Evolutionary conservation across 108 stramenopile genomes (phyloP).

Genomic region (Pseudonitzschia pungens): DNA sequence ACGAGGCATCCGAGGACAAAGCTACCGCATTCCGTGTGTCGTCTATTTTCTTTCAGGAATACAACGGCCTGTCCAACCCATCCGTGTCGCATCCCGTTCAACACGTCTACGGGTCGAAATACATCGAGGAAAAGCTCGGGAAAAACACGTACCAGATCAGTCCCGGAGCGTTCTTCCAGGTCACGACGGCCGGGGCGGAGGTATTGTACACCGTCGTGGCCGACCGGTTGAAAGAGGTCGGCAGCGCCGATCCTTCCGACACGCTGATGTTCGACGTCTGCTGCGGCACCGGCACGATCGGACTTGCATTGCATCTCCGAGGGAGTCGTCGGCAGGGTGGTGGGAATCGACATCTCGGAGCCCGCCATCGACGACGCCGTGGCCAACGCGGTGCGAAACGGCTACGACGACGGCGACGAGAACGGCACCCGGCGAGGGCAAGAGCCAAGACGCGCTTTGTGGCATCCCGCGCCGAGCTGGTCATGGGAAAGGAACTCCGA

Average conservation of each 20-base stretch:
- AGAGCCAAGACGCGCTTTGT: conserved; percentile 53
- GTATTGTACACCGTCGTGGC: conserved; percentile 80
- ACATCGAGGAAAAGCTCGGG: conserved; percentile 68
- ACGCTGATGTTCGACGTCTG: conserved; percentile 88
- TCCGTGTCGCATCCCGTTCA: conserved; percentile 75
- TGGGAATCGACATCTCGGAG: conserved; percentile 85
- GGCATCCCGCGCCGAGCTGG: conserved; percentile 72
- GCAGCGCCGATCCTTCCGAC: conserved; percentile 28
- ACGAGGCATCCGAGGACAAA: neutral
- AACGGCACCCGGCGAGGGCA: too few relatives aligned
- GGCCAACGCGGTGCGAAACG: conserved; percentile 71
- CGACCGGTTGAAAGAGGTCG: conserved; percentile 65
- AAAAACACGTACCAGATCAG: conserved; percentile 88
- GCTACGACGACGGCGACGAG: conserved; percentile 18
- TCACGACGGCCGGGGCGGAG: conserved; percentile 87
- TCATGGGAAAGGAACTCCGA: conserved; percentile 52
- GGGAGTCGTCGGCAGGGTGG: conserved; percentile 65
- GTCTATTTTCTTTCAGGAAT: conserved; percentile 84
- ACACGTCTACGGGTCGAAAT: conserved; percentile 73
- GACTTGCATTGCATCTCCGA: conserved; percentile 78
- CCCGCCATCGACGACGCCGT: conserved; percentile 89
- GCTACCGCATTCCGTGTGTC: conserved; percentile 38
- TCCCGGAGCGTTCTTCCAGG: conserved; percentile 94
- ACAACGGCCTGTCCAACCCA: conserved; percentile 73
- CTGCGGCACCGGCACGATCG: conserved; percentile 96